Base-by-base conservation (phyloP, 306 rosid genomes). In the Mimosa pudica region DNA sequence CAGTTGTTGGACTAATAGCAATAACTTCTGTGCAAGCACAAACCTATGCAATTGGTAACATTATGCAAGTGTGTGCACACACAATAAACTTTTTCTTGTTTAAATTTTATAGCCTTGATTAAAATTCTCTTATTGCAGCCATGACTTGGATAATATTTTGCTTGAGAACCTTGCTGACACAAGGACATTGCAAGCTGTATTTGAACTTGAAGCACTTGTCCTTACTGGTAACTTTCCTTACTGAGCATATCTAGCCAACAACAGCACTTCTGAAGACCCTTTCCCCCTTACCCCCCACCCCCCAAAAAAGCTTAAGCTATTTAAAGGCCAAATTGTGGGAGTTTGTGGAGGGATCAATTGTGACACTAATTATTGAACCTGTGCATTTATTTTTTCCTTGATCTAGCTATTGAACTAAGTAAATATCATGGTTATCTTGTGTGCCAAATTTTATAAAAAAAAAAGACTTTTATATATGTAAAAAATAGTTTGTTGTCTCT, bases 131-230 rank as follows among this genome's bases (percentile, higher is more conserved):
- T 84, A 73, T 80, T 75, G 83, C 95, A 96, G 99, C 77, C 99
- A 96, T 88, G 99, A 96, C 88, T 76, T 96, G 89, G 99, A 96
- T 84, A 96, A 96, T 84, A 96, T 96, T 90, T 88, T 96, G 81
- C 99, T 93, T 67, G 99, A 96, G 91, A 93, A 93, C 86, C 88
- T 96, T 42, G 98, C 96, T 60, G 97, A 96, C 77, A 90, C 93
- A 65, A 88, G 94, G 76, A 96, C 99, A 67, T 77, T 96, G 86
- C 99, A 91, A 84, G 97, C 98, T 7, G 93, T 90, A 57, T 96
- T 96, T 82, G 98, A 96, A 85, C 98, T 96, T 79, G 98, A 96
- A 89, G 98, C 99, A 78, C 96, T 96, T 84, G 98, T 90, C 88
- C 96, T 96, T 60, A 93, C 98, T 1, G 99, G 99, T 93, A 85